Conservation (phyloP, 768 basidiomycete genomes). For the Mycena indigotica region DNA sequence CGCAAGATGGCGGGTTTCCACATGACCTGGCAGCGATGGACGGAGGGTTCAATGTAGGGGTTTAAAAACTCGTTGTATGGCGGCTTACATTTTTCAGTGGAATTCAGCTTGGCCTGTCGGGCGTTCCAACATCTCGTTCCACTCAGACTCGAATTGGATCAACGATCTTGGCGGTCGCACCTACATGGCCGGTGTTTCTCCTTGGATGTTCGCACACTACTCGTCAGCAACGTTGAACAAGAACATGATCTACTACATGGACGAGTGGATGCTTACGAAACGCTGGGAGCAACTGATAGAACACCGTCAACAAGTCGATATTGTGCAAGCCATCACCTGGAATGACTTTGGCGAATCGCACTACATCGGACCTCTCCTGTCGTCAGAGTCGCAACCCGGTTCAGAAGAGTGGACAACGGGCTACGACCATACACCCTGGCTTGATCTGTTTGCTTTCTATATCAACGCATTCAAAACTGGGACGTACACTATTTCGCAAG, state of each 20-base stretch:
- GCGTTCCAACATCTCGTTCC: conserved; percentile 35
- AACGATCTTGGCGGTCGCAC: conserved; percentile 33
- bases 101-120: conserved; percentile 59
- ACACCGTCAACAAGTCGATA: conserved; percentile 45
- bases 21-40: conserved; percentile 47
- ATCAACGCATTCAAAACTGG: conserved; percentile 64
- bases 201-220: conserved; percentile 79
- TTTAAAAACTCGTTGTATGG: background rate
- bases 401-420: conserved; percentile 72
- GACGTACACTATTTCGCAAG: conserved; percentile 54
- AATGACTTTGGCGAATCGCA: conserved; percentile 81
- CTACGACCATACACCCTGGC: conserved; percentile 57
- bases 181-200: conserved; percentile 58
- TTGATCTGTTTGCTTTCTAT: conserved; percentile 62
- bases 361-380: conserved; percentile 68
- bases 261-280: conserved; percentile 61
- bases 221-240: conserved; percentile 64
- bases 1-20: conserved; percentile 50
- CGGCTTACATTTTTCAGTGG: conserved; percentile 40
- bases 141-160: conserved; percentile 39
- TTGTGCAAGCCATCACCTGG: conserved; percentile 69
- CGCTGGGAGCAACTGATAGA: conserved; percentile 68
- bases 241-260: conserved; percentile 64
- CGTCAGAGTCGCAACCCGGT: conserved; percentile 62
- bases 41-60: conserved; percentile 54